These are phyloP conservation scores for Tetrahymena malaccensis DNA, from an alignment of 73 alveolate genomes.

Conservation along the genomic window DNA sequence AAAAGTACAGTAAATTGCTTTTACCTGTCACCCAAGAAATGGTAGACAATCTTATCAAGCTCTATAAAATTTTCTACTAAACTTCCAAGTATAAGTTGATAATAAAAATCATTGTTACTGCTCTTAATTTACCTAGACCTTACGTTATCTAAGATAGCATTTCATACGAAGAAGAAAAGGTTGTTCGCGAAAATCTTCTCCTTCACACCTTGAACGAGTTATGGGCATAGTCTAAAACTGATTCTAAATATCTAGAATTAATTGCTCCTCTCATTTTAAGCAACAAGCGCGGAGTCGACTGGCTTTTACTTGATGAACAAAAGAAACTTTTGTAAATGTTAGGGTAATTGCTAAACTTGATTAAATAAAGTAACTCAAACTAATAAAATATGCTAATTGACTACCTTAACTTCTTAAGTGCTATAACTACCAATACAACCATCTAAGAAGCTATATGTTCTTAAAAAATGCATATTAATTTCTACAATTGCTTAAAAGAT, in stretches of 20 bases:
- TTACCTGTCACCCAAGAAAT: neutral
- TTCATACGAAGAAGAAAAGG: neutral
- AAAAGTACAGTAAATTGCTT: neutral
- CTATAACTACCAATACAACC: neutral
- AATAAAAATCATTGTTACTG: neutral
- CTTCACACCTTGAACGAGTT: neutral
- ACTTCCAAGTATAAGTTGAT: neutral
- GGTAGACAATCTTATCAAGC: neutral
- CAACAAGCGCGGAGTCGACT: neutral
- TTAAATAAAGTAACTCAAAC: neutral
- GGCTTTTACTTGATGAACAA: neutral
- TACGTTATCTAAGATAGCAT: neutral
- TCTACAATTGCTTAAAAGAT: slow-evolving; percentile 1
- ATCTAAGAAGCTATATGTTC: neutral
- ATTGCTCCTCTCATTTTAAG: neutral
- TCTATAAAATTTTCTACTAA: neutral
- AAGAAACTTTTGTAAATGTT: neutral
- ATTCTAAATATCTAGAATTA: neutral
- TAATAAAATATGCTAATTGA: neutral
- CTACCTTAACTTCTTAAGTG: neutral
- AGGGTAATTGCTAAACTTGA: neutral
- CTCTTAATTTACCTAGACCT: neutral
- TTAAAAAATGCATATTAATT: slow-evolving; percentile 1
- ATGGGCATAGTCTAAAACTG: neutral
- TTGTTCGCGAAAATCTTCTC: neutral